A percentile compares a stretch with the other conserved stretches of the same genome.
Conservation (phyloP, 2,329 filamentous ascomycete species). For the Sarocladium brachiariae region DNA sequence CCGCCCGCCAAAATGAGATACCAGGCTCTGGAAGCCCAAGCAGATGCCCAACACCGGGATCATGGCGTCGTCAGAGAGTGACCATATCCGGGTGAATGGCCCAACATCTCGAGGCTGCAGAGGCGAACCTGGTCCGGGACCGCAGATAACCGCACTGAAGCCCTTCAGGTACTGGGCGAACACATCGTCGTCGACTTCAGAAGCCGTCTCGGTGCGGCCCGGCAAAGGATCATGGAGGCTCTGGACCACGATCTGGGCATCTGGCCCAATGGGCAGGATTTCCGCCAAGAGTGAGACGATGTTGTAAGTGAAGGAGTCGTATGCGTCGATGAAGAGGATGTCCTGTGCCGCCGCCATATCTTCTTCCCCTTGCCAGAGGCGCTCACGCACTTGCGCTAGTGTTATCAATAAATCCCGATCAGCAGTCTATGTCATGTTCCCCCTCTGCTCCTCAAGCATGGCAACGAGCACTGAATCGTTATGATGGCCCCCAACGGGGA, state of each 20-base stretch:
- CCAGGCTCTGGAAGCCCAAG: conserved; percentile 80
- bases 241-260: conserved; percentile 47
- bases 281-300: conserved; percentile 76
- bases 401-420: no score
- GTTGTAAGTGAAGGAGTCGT: conserved; percentile 96
- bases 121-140: conserved; percentile 84
- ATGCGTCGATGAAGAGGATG: conserved; percentile 89
- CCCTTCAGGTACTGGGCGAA: conserved; percentile 35
- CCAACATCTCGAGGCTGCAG: conserved; percentile 69
- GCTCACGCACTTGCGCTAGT: no score
- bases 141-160: conserved; percentile 83
- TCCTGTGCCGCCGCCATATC: conserved; percentile 20
- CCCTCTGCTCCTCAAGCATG: neutral
- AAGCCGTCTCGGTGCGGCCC: conserved; percentile 37
- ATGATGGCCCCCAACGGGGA: no score
- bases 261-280: conserved; percentile 47
- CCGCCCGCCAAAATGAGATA: conserved; percentile 57
- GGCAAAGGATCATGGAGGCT: neutral
- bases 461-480: neutral
- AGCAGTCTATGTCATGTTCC: no score
- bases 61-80: conserved; percentile 47
- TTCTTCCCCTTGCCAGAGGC: neutral
- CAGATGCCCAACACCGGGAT: conserved; percentile 84
- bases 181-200: conserved; percentile 39
- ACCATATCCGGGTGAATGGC: conserved; percentile 72